Evolutionary conservation across 257 asterid genomes (phyloP), one percentile per base, ranked within the genome.

Genomic region (Primulina huaijiensis): DNA sequence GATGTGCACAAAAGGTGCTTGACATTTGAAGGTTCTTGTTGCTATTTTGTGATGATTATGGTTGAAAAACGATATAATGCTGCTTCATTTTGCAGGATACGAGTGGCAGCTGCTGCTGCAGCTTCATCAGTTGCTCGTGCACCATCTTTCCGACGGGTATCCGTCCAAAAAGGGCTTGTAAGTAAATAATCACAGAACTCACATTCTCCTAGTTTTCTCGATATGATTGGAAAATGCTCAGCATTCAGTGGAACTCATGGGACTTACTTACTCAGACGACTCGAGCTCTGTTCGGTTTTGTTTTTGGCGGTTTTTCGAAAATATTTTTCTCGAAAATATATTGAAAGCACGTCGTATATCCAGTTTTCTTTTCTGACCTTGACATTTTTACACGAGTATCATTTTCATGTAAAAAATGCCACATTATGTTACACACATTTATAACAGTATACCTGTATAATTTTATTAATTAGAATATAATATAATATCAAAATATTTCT

Each of bases 81-180:
- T 65, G 33, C 38, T 69, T 37, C 55, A 10, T 59, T 70, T 31
- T 82, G 83, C 86, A 89, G 97, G 83, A 92, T 92, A 83, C 95
- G 93, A 16, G 96, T 87, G 76, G 96, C 87, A 57, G 97, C 97
- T 11, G 97, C 97, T 21, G 96, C 95, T 14, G 96, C 95, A 59
- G 96, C 97, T 77, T 89, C 97, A 65, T 88, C 87, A 60, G 72
- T 92, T 75, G 96, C 92, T 33, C 93, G 95, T 30, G 90, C 92
- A 56, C 96, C 97, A 55, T 90, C 96, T 20, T 75, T 77, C 72
- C 82, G 97, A 67, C 79, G 95, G 81, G 74, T 89, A 72, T 80
- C 81, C 20, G 74, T 55, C 78, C 82, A 76, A 38, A 89, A 92
- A 76, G 87, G 77, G 76, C 83, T 81, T 74, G 97, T 89, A 82